Conservation (phyloP, 2,329 filamentous ascomycete genomes). For the Trichophyton verrucosum region DNA sequence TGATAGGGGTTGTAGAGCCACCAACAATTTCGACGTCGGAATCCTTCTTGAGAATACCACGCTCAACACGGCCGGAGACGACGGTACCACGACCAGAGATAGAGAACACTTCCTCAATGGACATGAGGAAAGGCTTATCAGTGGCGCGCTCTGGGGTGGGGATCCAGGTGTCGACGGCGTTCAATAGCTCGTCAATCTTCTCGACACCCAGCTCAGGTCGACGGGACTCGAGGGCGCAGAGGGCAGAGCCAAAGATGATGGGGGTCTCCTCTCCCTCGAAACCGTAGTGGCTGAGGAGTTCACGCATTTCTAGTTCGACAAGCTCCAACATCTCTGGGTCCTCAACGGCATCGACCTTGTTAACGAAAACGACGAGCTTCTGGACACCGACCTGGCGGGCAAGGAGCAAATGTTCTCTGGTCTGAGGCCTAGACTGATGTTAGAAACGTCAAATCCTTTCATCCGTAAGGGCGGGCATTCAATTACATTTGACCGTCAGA, state of each 20-base stretch:
- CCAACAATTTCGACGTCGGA: slow-evolving; percentile 89
- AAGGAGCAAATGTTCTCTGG: slow-evolving; percentile 91
- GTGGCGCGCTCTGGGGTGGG: slow-evolving; percentile 86
- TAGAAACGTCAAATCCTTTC: slow-evolving; percentile 9
- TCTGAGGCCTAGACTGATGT: slow-evolving; percentile 58
- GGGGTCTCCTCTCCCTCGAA: slow-evolving; percentile 98
- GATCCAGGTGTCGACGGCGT: slow-evolving; percentile 89
- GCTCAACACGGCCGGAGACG: slow-evolving; percentile 92
- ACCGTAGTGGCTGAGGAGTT: slow-evolving; percentile 80
- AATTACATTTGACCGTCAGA: slow-evolving; percentile 90
- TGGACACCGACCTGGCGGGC: slow-evolving; percentile 97
- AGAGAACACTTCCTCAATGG: slow-evolving; percentile 85
- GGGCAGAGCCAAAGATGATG: slow-evolving; percentile 91
- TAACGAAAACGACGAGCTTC: slow-evolving; percentile 97
- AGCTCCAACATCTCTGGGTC: slow-evolving; percentile 99
- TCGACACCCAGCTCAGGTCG: slow-evolving; percentile 71
- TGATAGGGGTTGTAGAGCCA: slow-evolving; percentile 68
- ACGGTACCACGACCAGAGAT: slow-evolving; percentile 92
- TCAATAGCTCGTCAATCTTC: slow-evolving; percentile 85
- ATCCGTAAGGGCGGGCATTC: not conserved
- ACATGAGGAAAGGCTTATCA: slow-evolving; percentile 99
- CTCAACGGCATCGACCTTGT: slow-evolving; percentile 96
- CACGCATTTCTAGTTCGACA: slow-evolving; percentile 99
- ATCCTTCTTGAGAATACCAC: slow-evolving; percentile 86
- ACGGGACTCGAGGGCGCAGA: slow-evolving; percentile 82